Conservation (phyloP, 495 filamentous ascomycete genomes). For the Neurospora sp. region DNA sequence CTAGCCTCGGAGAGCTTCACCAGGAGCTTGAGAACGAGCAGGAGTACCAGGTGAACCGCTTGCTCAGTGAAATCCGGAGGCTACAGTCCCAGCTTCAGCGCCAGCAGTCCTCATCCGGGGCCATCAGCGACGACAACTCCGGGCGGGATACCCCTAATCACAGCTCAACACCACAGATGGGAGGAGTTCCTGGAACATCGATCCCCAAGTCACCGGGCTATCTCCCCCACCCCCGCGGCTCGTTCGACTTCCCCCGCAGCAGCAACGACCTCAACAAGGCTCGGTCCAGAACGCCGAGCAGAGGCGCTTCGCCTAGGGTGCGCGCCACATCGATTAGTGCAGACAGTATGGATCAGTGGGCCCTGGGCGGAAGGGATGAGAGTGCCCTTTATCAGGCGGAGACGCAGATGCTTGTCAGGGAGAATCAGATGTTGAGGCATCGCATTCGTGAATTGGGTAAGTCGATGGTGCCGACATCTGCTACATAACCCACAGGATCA, state of each 20-base stretch:
- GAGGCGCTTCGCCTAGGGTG: conserved; percentile 44
- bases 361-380: conserved; percentile 56
- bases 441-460: conserved; percentile 76
- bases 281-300: conserved; percentile 47
- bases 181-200: conserved; percentile 8
- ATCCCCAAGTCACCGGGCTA: conserved; percentile 43
- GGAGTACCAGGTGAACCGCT: conserved; percentile 90
- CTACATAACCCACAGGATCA: background rate
- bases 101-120: conserved; percentile 34
- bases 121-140: conserved; percentile 56
- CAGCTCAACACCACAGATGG: conserved; percentile 19
- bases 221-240: conserved; percentile 42
- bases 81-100: conserved; percentile 75
- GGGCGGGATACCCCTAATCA: conserved; percentile 45
- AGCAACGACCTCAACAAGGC: conserved; percentile 31
- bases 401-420: conserved; percentile 71
- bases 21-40: conserved; percentile 93
- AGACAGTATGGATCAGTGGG: conserved; percentile 36
- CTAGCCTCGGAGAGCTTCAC: conserved; percentile 88
- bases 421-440: conserved; percentile 87
- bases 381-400: conserved; percentile 87
- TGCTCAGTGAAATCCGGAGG: conserved; percentile 79
- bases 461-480: conserved; percentile 3
- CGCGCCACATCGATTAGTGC: conserved; percentile 45
- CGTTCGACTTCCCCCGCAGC: conserved; percentile 46